phyloP scores from a whole-genome alignment of 495 filamentous ascomycete genomes.

The Aspergillus carlsbadensis region DNA sequence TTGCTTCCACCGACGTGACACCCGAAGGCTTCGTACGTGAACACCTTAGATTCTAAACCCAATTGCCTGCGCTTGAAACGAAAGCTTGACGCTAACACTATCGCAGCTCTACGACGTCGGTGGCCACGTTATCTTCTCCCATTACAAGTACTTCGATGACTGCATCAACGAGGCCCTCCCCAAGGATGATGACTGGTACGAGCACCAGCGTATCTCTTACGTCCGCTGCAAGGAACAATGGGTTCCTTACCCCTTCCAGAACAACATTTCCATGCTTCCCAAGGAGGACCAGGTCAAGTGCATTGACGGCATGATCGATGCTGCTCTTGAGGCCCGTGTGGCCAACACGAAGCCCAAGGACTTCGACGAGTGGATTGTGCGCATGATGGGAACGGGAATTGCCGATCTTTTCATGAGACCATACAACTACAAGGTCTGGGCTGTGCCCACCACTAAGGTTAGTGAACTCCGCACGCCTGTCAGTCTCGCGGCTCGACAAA shows the following conservation, averaged over 20 bases:
- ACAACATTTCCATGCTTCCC: slow-evolving; percentile 98
- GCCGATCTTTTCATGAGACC: slow-evolving; percentile 98
- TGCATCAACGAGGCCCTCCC: slow-evolving; percentile 96
- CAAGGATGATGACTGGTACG: slow-evolving; percentile 92
- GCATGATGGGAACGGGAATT: slow-evolving; percentile 85
- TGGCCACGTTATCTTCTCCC: slow-evolving; percentile 99
- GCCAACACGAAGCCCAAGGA: slow-evolving; percentile 86
- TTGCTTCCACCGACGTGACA: slow-evolving; percentile 94
- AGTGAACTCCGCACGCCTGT: slow-evolving; percentile 8
- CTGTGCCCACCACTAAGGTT: slow-evolving; percentile 97
- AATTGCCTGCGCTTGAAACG: neutral
- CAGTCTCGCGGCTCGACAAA: neutral
- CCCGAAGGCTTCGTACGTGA: slow-evolving; percentile 95
- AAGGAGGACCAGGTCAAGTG: slow-evolving; percentile 96
- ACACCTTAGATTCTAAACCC: neutral
- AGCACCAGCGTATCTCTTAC: slow-evolving; percentile 97
- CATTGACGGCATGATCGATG: slow-evolving; percentile 97
- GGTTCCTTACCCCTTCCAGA: slow-evolving; percentile 99
- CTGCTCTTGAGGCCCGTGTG: slow-evolving; percentile 80
- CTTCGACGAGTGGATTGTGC: slow-evolving; percentile 98
- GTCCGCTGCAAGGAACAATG: slow-evolving; percentile 93
- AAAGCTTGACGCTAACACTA: slow-evolving; percentile 15
- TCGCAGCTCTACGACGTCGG: slow-evolving; percentile 95
- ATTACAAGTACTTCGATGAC: slow-evolving; percentile 99
- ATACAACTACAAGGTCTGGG: slow-evolving; percentile 99